A percentile compares a stretch with the other conserved stretches of the same genome.
Evolutionary conservation across 352 stramenopile species (phyloP).

Genomic region (Globisporangium spinosum): DNA sequence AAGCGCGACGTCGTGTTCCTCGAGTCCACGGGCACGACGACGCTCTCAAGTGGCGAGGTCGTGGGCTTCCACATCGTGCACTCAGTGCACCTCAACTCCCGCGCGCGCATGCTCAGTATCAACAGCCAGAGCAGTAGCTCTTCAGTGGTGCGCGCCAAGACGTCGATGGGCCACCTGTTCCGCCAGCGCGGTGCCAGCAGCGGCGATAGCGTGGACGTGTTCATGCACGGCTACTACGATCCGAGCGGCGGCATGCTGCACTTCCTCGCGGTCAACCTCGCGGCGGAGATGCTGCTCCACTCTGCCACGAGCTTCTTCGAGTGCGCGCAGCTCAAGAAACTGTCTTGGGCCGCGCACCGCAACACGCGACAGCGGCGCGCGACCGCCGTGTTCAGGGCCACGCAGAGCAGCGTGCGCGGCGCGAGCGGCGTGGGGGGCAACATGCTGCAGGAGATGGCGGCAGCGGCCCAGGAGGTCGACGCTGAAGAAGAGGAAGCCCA

Average conservation of each 20-base stretch:
- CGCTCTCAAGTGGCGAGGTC: conserved; percentile 38
- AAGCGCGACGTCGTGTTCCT: conserved; percentile 69
- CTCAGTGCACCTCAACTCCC: conserved; percentile 45
- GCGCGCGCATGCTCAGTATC: conserved; percentile 48
- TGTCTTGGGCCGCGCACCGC: conserved; percentile 32
- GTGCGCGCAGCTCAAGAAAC: conserved; percentile 70
- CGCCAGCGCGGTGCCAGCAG: conserved; percentile 5
- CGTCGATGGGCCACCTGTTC: conserved; percentile 20
- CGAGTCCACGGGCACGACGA: conserved; percentile 57
- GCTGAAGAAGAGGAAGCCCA: conserved; percentile 5
- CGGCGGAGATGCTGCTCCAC: conserved; percentile 39
- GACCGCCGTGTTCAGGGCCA: conserved; percentile 14
- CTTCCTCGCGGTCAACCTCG: conserved; percentile 39
- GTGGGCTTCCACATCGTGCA: conserved; percentile 62
- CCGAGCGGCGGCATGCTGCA: conserved; percentile 48
- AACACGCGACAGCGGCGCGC: conserved; percentile 21
- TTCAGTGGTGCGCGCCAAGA: conserved; percentile 16
- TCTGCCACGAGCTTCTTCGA: conserved; percentile 40
- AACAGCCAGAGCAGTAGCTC: neutral
- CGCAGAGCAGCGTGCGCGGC: conserved; percentile 17
- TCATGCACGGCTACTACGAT: conserved; percentile 30
- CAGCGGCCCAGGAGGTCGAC: conserved; percentile 21
- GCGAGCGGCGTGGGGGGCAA: neutral
- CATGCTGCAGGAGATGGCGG: conserved; percentile 26
- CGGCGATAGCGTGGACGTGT: conserved; percentile 13